Evolutionary conservation across 2,329 filamentous ascomycete species (phyloP).

Genomic region (Bipolaris bicolor): DNA sequence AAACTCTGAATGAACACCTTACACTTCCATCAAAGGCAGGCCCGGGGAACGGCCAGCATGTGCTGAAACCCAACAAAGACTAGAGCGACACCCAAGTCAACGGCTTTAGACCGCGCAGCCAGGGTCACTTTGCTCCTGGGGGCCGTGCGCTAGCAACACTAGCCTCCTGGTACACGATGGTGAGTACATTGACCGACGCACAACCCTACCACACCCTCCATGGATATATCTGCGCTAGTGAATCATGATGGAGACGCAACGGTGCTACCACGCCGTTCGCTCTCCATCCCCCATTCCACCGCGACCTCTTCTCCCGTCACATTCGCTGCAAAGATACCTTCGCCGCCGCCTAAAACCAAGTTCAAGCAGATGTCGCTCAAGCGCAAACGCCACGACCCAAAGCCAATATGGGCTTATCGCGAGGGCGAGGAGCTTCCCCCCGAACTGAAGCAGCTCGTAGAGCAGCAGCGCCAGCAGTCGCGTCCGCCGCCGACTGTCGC

Average conservation of each 20-base stretch:
- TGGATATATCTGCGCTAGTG: constrained; percentile 47
- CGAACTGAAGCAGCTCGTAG: constrained; percentile 32
- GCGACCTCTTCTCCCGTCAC: constrained; percentile 38
- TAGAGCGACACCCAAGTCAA: neutral
- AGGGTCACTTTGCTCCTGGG: neutral
- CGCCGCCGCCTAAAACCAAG: constrained; percentile 28
- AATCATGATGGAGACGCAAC: constrained; percentile 40
- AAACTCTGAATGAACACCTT: constrained; percentile 16
- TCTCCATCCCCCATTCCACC: constrained; percentile 37
- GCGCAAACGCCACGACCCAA: constrained; percentile 46
- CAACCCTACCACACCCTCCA: constrained; percentile 36
- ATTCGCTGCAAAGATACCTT: constrained; percentile 37
- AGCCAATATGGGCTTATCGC: constrained; percentile 46
- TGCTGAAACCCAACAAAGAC: constrained; percentile 1
- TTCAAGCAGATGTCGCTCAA: constrained; percentile 39
- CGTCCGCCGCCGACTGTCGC: constrained; percentile 28
- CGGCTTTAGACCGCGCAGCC: constrained; percentile 2
- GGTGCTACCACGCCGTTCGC: constrained; percentile 41
- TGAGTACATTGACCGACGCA: constrained; percentile 17
- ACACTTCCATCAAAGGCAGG: neutral
- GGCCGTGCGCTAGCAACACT: constrained; percentile 17
- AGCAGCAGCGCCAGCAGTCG: constrained; percentile 31
- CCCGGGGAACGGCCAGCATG: neutral
- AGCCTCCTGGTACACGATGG: constrained; percentile 15
- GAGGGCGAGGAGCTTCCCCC: constrained; percentile 37